Conservation (phyloP, 176 grass and related monocot species). For the Rhynchospora tenuis region DNA sequence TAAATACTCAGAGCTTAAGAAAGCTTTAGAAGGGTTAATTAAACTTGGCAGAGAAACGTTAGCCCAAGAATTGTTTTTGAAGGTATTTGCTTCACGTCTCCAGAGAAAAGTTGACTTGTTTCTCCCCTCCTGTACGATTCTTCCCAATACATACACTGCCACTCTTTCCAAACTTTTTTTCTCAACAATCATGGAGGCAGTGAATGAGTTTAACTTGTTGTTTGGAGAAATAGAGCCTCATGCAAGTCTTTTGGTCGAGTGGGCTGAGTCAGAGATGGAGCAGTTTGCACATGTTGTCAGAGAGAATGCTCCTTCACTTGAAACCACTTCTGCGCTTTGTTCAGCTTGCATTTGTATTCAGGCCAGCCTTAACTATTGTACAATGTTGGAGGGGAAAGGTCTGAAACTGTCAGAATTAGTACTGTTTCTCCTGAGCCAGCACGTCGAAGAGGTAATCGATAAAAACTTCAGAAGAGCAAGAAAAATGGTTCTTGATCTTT, state of each 20-base stretch:
- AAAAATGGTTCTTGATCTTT: slow-evolving; percentile 17
- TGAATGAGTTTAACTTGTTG: not conserved
- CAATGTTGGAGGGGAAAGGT: not conserved
- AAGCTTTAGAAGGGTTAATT: slow-evolving; percentile 13
- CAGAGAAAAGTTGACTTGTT: not conserved
- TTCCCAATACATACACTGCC: slow-evolving; percentile 17
- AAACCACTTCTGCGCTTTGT: slow-evolving; percentile 10
- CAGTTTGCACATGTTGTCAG: not conserved
- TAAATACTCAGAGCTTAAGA: not conserved
- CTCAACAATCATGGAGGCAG: not conserved
- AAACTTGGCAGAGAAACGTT: slow-evolving; percentile 3
- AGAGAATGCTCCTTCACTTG: not conserved
- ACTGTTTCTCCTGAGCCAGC: not conserved
- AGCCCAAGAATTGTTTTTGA: slow-evolving; percentile 8
- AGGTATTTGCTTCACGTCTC: slow-evolving; percentile 9
- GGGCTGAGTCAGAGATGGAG: slow-evolving; percentile 17
- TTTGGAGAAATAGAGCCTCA: slow-evolving; percentile 8
- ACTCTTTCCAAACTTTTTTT: slow-evolving; percentile 11
- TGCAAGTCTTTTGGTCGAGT: not conserved
- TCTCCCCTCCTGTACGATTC: not conserved
- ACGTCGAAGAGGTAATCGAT: slow-evolving; percentile 10
- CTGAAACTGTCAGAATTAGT: slow-evolving; percentile 2
- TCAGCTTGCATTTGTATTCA: slow-evolving; percentile 14
- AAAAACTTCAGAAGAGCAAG: slow-evolving; percentile 13
- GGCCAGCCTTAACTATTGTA: slow-evolving; percentile 10